Evolutionary conservation across 164 flowering plant species (phyloP), one percentile per base, ranked within the genome.

Genomic region (Taxillus chinensis): DNA sequence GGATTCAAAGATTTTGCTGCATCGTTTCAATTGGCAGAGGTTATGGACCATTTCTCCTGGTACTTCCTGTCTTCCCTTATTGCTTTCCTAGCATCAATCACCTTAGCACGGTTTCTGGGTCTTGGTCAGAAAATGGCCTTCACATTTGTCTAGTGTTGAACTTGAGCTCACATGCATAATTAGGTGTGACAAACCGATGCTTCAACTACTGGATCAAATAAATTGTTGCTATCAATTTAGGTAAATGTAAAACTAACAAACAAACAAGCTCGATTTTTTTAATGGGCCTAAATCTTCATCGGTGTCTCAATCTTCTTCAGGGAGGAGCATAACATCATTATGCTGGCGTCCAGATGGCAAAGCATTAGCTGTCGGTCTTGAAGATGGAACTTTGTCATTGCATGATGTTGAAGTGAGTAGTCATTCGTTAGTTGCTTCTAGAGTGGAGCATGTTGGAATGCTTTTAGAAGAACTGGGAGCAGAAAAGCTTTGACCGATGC

Each of bases 321-420:
- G 98, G 45, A 88, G 77, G 73, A 63, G 80, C 70, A 75, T 92
- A 68, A 81, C 86, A 64, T 77, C 97, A 45, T 62, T 92, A 58
- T 92, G 98, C 71, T 92, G 98, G 98, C 84, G 97, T 50, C 97
- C 97, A 58, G 97, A 93, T 77, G 98, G 98, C 67, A 93, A 90
- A 83, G 97, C 85, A 56, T 72, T 90, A 65, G 98, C 90, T 54
- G 85, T 84, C 66, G 98, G 98, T 42, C 86, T 86, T 57, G 97
- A 93, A 74, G 96, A 93, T 78, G 98, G 98, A 63, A 79, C 90
- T 5, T 76, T 88, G 69, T 79, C 86, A 8, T 56, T 93, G 75
- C 93, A 88, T 72, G 96, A 90, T 78, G 95, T 87, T 63, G 97
- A 90, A 78, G 96, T 89, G 59, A 66, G 86, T 77, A 62, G 17